phyloP scores from a whole-genome alignment of 371 early-diverging fungal species.

The Blakeslea trispora region DNA sequence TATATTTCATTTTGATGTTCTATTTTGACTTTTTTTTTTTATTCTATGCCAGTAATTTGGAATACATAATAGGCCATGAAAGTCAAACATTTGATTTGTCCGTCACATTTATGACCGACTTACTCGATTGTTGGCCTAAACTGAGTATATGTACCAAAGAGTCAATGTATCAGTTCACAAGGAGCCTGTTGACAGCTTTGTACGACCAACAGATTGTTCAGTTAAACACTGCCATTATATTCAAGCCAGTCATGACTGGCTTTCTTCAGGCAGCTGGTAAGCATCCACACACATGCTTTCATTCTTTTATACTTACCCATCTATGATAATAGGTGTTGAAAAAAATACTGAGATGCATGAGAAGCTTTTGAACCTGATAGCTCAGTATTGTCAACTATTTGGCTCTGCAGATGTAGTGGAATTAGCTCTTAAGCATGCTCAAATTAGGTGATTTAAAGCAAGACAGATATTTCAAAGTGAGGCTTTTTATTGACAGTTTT shows the following conservation, averaged over 20 bases:
- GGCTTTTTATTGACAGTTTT: neutral
- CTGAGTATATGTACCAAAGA: constrained; percentile 21
- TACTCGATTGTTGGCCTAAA: constrained; percentile 25
- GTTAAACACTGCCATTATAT: neutral
- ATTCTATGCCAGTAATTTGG: constrained; percentile 1
- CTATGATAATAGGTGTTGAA: constrained; percentile 38
- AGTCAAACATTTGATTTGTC: constrained; percentile 8
- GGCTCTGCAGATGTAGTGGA: constrained; percentile 28
- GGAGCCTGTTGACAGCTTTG: constrained; percentile 5
- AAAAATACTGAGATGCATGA: constrained; percentile 24
- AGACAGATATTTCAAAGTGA: no score
- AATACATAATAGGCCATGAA: constrained; percentile 6
- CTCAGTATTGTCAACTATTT: constrained; percentile 30
- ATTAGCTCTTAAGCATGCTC: constrained; percentile 17
- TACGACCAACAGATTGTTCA: constrained; percentile 4
- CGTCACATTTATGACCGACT: constrained; percentile 13
- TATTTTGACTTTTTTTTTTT: neutral
- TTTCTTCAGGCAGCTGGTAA: constrained; percentile 24
- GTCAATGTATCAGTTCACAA: constrained; percentile 14
- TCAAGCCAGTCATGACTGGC: constrained; percentile 13
- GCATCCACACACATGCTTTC: neutral
- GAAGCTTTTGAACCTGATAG: constrained; percentile 18
- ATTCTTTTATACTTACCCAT: no score
- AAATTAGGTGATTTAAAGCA: constrained; percentile 23
- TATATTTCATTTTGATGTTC: neutral